A percentile compares a stretch with the other conserved stretches of the same genome.
phyloP scores from a whole-genome alignment of 2,329 filamentous ascomycete species.

The Chaetomiaceae sp. region DNA sequence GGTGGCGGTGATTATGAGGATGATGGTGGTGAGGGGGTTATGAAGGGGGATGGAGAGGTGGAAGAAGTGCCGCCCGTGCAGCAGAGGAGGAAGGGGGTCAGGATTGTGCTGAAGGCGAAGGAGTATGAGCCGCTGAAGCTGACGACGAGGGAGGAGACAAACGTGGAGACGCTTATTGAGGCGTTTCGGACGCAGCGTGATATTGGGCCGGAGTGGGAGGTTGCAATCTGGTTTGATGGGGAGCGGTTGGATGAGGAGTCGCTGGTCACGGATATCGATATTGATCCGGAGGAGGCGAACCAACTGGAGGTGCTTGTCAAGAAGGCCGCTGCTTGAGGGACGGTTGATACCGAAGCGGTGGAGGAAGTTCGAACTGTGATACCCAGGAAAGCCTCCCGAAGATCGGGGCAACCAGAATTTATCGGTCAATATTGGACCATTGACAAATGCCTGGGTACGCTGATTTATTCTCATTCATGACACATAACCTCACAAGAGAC shows the following conservation, averaged over 20 bases:
- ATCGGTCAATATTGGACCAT: background rate
- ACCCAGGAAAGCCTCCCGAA: slow-evolving; percentile 3
- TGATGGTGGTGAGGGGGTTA: background rate
- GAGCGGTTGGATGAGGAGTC: slow-evolving; percentile 60
- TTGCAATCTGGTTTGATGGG: slow-evolving; percentile 71
- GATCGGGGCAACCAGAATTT: background rate
- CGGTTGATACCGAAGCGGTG: background rate
- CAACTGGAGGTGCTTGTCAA: slow-evolving; percentile 68
- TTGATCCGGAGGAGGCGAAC: slow-evolving; percentile 63
- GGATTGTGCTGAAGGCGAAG: slow-evolving; percentile 50
- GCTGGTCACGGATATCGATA: slow-evolving; percentile 62
- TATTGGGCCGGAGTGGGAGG: slow-evolving; percentile 46
- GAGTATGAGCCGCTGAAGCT: slow-evolving; percentile 48
- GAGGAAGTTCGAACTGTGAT: slow-evolving; percentile 7
- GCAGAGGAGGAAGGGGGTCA: slow-evolving; percentile 22
- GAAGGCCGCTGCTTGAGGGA: background rate
- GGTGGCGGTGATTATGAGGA: slow-evolving; percentile 14
- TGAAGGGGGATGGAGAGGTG: slow-evolving; percentile 11
- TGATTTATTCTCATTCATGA: slow-evolving; percentile 11
- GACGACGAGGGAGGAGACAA: slow-evolving; percentile 51
- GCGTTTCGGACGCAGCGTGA: slow-evolving; percentile 55
- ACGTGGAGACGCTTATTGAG: slow-evolving; percentile 57
- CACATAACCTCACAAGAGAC: slow-evolving; percentile 8
- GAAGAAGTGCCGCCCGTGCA: slow-evolving; percentile 5
- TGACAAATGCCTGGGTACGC: slow-evolving; percentile 5